Evolutionary conservation across 2,329 filamentous ascomycete genomes (phyloP), one percentile per base, ranked within the genome.

Genomic region (Penicillium paneum): DNA sequence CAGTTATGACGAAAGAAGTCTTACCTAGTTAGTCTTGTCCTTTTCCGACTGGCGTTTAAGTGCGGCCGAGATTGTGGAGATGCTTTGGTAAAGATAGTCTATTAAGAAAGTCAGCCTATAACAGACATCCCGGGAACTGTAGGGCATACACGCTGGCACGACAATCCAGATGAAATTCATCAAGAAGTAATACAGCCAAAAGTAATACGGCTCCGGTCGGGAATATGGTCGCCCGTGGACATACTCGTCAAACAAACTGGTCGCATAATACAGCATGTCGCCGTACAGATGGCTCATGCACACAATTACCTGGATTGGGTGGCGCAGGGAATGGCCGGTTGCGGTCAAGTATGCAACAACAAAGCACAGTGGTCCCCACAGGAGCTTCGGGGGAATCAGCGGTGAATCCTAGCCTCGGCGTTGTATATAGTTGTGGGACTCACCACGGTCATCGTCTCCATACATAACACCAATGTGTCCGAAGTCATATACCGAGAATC

Each of bases 401-500:
- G 49, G 29, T 49, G 41, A 47, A 44, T 39, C 40, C 21, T 35
- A 21, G 54, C 5, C 8, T 36, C 24, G 32, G 31, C 28, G 35
- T 26, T 44, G 39, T 32, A 31, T 51, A 52, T 24, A 29, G 50
- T 21, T 15, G 41, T 53, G 42, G 42, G 26, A 73, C 85, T 66
- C 75, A 92, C 88, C 39, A 85, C 85, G 1, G 91, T 96, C 58
- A 96, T 84, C 17, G 82, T 84, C 78, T 96, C 91, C 72, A 96
- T 87, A 71, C 89, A 92, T n/a, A 96, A 78, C 63, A 94, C 91
- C 65, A 96, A 91, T 1, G 87, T 81, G 67, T 94, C 89, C 17
- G 86, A 85, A 2, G 87, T 91, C 63, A 96, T 77, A 68, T 96
- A 96, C 40, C 91, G 82, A 51, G 91, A 95, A 75, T 96, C 91